phyloP scores from a whole-genome alignment of 768 basidiomycete genomes.

The Calvatia gigantea region DNA sequence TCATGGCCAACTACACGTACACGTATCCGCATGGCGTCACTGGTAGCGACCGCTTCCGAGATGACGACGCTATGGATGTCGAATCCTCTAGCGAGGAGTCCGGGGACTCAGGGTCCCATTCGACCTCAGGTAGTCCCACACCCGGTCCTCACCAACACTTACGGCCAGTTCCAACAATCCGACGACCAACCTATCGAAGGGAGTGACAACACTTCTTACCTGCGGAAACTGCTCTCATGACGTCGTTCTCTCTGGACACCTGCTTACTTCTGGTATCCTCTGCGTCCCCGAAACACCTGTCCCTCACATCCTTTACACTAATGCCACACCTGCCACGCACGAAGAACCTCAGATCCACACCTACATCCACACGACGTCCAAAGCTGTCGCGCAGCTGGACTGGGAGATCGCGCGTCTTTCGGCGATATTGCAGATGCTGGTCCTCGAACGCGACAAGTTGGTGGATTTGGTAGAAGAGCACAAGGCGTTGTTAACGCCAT shows the following conservation, averaged over 20 bases:
- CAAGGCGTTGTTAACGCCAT: constrained; percentile 7
- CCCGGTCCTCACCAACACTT: neutral
- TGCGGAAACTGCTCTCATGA: constrained; percentile 12
- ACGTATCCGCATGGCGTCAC: neutral
- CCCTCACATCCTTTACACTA: constrained; percentile 7
- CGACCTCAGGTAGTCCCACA: constrained; percentile 5
- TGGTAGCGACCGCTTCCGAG: constrained; percentile 6
- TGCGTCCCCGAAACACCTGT: constrained; percentile 4
- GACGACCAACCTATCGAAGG: constrained; percentile 3
- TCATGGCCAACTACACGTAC: constrained; percentile 3
- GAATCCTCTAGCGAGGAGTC: constrained; percentile 10
- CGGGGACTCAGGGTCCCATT: neutral
- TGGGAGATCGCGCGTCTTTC: constrained; percentile 8
- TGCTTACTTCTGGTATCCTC: constrained; percentile 4
- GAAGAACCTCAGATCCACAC: constrained; percentile 3
- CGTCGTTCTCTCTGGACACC: constrained; percentile 7
- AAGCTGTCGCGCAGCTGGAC: constrained; percentile 5
- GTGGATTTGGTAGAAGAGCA: constrained; percentile 5
- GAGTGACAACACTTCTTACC: constrained; percentile 8
- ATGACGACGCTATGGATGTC: constrained; percentile 11
- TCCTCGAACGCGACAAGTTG: constrained; percentile 4
- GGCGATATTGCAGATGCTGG: constrained; percentile 7
- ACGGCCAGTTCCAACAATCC: neutral
- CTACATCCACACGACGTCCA: constrained; percentile 1
- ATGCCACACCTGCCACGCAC: constrained; percentile 2